Base-by-base conservation (phyloP, 2,329 filamentous ascomycete species). In the Aspergillus pseudoglaucus region DNA sequence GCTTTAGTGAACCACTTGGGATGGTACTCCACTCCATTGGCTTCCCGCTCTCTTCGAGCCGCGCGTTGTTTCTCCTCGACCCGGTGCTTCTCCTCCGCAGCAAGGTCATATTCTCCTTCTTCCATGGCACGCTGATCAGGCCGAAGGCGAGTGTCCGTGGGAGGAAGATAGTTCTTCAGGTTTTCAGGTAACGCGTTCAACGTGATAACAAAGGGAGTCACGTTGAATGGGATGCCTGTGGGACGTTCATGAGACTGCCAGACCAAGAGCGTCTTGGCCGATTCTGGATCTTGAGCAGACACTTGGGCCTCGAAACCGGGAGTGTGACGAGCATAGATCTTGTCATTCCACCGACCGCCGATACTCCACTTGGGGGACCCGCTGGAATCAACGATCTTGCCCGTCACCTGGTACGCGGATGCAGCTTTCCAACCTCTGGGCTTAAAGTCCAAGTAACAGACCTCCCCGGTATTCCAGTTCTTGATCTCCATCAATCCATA, bases 41-140 rank as follows among this genome's bases (percentile, higher is more conserved):
- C 78, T 69, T 98, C 91, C 20, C 90, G 77, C 49, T 78, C 73
- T 47, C 87, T 74, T 52, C 93, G 75, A 49, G 85, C 84, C 8
- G 84, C 83, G 50, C 93, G 79, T 75, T 98, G 93, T 54, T 84
- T 90, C 73, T 96, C 87, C 69, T 98, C 93, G 0, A 98, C 81
- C 1, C 93, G 79, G 62, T 91, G 93, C 80, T 98, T 98, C 75
- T 98, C 93, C 4, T 80, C 81, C 0, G 91, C 93, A 1, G 93
- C 93, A 50, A 93, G 78, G 61, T 97, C 91, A 63, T 98, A 98
- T 69, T 90, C 82, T n/a, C 91, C 93, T 52, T 97, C 90, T 67
- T 98, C 93, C 93, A 98, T 98, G 2, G 93, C 93, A 9, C 93
- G 80, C 73, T 98, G 93, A 68, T 98, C 93, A 0, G 93, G 91